Evolutionary conservation across 805 yeast genomes (phyloP), one percentile per base, ranked within the genome.

Genomic region (Candida methanosorbosa): DNA sequence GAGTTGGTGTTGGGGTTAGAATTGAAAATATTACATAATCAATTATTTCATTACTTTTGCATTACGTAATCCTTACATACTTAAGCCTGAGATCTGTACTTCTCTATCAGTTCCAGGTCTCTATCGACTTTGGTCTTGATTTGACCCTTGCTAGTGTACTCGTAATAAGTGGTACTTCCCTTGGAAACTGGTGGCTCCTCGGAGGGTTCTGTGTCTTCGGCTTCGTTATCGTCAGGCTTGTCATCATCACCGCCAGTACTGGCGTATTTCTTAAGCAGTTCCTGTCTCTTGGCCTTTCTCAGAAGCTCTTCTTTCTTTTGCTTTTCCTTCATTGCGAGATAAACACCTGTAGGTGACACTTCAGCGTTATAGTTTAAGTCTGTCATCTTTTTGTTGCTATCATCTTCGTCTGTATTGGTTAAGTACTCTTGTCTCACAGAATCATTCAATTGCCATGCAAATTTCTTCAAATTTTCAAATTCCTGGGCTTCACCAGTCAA

Each of bases 401-500:
- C 27, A n/a, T 33, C 37, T 6, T 30, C 38, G 20, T 37, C 43
- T 9, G 33, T 27, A 18, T 44, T 47, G 27, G 45, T 39, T 19
- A 13, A 28, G 14, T 15, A 42, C 39, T 13, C 34, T 18, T 16
- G 36, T 42, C n/a, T 44, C 46, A 13, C 39, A 39, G 4, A 26
- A 25, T 29, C 30, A 20, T 39, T 37, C 16, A 16, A 11, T 16
- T 61, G 66, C 64, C 77, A 70, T 0, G 78, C 78, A 42, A 70
- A 67, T 42, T 55, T 52, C 44, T 68, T 72, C 49, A 70, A 45
- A 33, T 61, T 57, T 35, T 67, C 69, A 44, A 73, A 64, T 37
- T 72, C 72, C 15, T 58, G 53, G 9, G 81, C 82, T 40, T 78
- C 82, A 5, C 78, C 81, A 3, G 68, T 65, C 30, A 66, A 48